Conservation (phyloP, 1,284 basidiomycete species). For the Heliocybe sulcata region DNA sequence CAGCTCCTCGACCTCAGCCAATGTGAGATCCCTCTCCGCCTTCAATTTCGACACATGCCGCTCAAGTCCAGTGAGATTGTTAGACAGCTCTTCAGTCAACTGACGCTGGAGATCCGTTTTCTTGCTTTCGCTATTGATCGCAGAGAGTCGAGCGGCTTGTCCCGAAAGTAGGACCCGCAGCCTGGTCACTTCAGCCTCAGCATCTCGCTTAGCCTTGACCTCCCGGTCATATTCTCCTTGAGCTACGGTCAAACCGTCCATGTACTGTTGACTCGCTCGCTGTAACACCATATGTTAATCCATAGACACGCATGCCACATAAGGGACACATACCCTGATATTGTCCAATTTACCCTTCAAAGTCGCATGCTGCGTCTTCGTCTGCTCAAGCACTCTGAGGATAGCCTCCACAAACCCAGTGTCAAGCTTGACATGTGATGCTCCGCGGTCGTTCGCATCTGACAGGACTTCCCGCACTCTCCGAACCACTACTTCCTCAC, state of each 20-base stretch:
- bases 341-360: conserved; percentile 79
- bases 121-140: conserved; percentile 73
- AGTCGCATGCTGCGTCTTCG: conserved; percentile 54
- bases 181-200: conserved; percentile 86
- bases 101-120: conserved; percentile 76
- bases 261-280: conserved; percentile 86
- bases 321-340: conserved; percentile 61
- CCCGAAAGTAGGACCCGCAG: conserved; percentile 83
- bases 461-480: conserved; percentile 56
- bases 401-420: conserved; percentile 70
- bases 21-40: conserved; percentile 84
- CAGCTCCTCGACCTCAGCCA: conserved; percentile 93
- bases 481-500: conserved; percentile 38
- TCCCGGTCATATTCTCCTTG: conserved; percentile 93
- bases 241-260: conserved; percentile 87
- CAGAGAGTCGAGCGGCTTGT: conserved; percentile 81
- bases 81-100: conserved; percentile 72
- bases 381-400: conserved; percentile 60
- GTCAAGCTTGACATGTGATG: conserved; percentile 68
- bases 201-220: conserved; percentile 79
- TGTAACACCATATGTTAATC: conserved; percentile 20
- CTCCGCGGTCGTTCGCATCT: conserved; percentile 56
- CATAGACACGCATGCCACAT: conserved; percentile 1
- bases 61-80: conserved; percentile 75
- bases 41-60: conserved; percentile 82